Percentiles rank a stretch among this genome's conserved stretches.
Conservation (phyloP, 768 basidiomycete genomes). For the Suillus hirtellus region DNA sequence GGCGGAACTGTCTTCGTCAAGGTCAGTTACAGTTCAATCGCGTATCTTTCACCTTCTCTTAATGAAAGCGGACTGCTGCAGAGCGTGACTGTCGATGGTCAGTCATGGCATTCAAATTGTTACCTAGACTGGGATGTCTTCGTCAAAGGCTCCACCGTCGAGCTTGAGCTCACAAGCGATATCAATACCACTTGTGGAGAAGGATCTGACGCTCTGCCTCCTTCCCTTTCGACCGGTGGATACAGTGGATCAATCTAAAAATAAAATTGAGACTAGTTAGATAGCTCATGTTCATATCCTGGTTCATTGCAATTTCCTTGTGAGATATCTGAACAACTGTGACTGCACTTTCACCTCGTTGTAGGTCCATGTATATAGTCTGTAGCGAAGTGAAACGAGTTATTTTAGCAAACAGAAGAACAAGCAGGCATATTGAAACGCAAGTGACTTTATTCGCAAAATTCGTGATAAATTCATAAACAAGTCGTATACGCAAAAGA, state of each 20-base stretch:
- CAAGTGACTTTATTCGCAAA: not conserved
- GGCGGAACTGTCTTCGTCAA: constrained; percentile 59
- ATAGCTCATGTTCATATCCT: not conserved
- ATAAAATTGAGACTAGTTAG: not conserved
- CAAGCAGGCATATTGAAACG: not conserved
- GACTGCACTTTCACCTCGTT: not conserved
- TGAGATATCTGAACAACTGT: not conserved
- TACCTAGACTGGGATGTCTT: constrained; percentile 71
- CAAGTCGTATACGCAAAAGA: not conserved
- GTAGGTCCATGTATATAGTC: not conserved
- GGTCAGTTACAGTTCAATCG: constrained; percentile 32
- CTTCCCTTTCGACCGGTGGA: constrained; percentile 66
- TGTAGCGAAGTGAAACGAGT: not conserved
- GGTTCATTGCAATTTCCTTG: not conserved
- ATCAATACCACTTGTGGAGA: constrained; percentile 54
- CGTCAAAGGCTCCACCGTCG: constrained; percentile 49
- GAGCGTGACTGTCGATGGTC: constrained; percentile 59
- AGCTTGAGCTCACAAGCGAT: constrained; percentile 55
- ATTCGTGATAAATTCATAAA: constrained; percentile 3
- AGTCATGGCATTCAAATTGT: constrained; percentile 61
- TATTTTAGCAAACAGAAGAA: not conserved
- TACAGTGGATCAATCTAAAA: constrained; percentile 21
- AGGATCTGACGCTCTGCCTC: constrained; percentile 48
- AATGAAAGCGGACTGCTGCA: constrained; percentile 20
- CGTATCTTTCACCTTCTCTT: not conserved